Percentiles rank a stretch among this genome's conserved stretches.
These are phyloP conservation scores for Paratinospora sagittata DNA, from an alignment of 164 flowering plant species.

Conservation along the genomic window DNA sequence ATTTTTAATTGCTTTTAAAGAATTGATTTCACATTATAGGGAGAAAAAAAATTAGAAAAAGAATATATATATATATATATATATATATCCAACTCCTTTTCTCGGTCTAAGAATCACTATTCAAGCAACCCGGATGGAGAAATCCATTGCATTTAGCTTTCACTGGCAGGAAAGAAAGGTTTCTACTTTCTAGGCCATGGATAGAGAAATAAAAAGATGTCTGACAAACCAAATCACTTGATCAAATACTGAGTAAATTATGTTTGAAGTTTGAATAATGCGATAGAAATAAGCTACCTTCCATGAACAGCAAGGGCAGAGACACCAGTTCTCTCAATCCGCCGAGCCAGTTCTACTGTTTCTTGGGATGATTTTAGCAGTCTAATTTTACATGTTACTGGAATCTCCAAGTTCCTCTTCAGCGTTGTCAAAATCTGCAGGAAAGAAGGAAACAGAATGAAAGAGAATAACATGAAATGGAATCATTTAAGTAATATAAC, in stretches of 20 bases:
- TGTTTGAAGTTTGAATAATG: not conserved
- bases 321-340: slow-evolving; percentile 88
- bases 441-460: slow-evolving; percentile 6
- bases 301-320: slow-evolving; percentile 96
- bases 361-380: slow-evolving; percentile 62
- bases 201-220: too few relatives aligned
- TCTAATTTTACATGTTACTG: slow-evolving; percentile 91
- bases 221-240: not conserved
- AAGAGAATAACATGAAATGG: not conserved
- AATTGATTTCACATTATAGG: too few relatives aligned
- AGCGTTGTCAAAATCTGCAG: slow-evolving; percentile 81
- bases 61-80: too few relatives aligned
- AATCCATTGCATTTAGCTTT: too few relatives aligned
- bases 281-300: slow-evolving; percentile 39
- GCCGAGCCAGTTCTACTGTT: slow-evolving; percentile 75
- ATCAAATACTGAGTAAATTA: not conserved
- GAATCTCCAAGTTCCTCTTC: slow-evolving; percentile 65
- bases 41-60: too few relatives aligned
- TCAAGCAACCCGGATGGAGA: too few relatives aligned
- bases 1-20: too few relatives aligned
- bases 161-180: too few relatives aligned
- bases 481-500: not conserved
- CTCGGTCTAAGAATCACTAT: too few relatives aligned
- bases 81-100: too few relatives aligned
- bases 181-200: too few relatives aligned